Conservation (phyloP, 805 yeast species). For the Pichia insulana region DNA sequence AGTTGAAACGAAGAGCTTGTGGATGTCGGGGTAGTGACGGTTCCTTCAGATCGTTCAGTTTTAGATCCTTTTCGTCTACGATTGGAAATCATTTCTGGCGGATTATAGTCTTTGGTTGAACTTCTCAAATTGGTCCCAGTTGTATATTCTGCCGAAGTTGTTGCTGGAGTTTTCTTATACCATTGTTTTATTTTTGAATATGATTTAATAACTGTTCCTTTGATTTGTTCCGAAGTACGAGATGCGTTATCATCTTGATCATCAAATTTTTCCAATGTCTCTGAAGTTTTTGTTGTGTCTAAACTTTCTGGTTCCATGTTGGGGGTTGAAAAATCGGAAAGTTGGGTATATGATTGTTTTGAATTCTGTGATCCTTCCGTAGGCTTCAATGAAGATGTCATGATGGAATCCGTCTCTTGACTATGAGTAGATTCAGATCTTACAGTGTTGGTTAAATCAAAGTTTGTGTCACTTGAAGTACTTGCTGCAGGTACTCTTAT, state of each 20-base stretch:
- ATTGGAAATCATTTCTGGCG: conserved; percentile 64
- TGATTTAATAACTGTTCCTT: conserved; percentile 32
- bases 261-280: background rate
- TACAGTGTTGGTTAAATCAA: no score
- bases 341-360: no score
- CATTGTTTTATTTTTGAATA: conserved; percentile 58
- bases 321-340: no score
- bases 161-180: conserved; percentile 43
- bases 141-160: background rate
- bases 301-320: background rate
- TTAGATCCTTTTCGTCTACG: conserved; percentile 29
- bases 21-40: background rate
- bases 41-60: background rate
- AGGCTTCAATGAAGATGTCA: no score
- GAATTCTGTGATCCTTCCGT: no score
- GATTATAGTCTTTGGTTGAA: conserved; percentile 17
- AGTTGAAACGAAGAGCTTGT: conserved; percentile 4
- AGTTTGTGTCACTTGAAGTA: no score
- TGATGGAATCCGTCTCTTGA: no score
- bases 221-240: conserved; percentile 5
- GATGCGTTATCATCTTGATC: background rate
- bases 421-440: no score
- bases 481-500: background rate
- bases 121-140: background rate
- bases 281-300: background rate